Evolutionary conservation across 164 flowering plant genomes (phyloP).

Genomic region (Malania oleifera): DNA sequence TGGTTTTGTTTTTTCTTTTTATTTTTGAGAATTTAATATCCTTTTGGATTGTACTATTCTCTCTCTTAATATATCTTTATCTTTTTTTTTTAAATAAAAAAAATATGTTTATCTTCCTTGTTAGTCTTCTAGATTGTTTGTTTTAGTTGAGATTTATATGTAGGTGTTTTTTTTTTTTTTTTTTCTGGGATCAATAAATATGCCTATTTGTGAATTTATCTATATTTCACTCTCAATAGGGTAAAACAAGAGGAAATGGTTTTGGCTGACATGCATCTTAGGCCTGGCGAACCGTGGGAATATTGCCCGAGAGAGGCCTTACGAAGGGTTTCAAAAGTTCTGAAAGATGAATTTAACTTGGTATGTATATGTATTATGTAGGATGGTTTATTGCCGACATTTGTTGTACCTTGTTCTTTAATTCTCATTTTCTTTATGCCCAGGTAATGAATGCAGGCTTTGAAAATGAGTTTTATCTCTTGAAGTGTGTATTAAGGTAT

Average conservation of each 20-base stretch:
- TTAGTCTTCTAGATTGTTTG: no score
- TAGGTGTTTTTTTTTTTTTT: no score
- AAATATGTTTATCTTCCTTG: no score
- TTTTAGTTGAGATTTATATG: no score
- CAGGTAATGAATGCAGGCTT: slow-evolving; percentile 93
- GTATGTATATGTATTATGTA: no score
- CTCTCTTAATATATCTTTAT: no score
- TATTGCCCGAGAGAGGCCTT: slow-evolving; percentile 93
- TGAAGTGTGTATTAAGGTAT: slow-evolving; percentile 58
- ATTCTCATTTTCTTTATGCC: slow-evolving; percentile 7
- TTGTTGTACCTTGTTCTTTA: slow-evolving; percentile 3
- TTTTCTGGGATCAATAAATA: no score
- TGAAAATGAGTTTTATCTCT: slow-evolving; percentile 83
- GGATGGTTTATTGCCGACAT: not conserved
- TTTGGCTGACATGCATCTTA: slow-evolving; percentile 84
- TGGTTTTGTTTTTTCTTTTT: no score
- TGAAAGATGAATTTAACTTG: slow-evolving; percentile 91
- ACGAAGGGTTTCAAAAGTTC: slow-evolving; percentile 56
- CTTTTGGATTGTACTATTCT: no score
- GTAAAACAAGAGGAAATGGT: slow-evolving; percentile 79
- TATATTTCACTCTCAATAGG: slow-evolving; percentile 45
- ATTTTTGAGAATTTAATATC: no score
- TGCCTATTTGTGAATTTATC: not conserved
- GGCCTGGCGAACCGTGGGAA: slow-evolving; percentile 87
- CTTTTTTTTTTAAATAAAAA: no score